phyloP scores from a whole-genome alignment of 106 monocot species.

The Agapanthus africanus region DNA sequence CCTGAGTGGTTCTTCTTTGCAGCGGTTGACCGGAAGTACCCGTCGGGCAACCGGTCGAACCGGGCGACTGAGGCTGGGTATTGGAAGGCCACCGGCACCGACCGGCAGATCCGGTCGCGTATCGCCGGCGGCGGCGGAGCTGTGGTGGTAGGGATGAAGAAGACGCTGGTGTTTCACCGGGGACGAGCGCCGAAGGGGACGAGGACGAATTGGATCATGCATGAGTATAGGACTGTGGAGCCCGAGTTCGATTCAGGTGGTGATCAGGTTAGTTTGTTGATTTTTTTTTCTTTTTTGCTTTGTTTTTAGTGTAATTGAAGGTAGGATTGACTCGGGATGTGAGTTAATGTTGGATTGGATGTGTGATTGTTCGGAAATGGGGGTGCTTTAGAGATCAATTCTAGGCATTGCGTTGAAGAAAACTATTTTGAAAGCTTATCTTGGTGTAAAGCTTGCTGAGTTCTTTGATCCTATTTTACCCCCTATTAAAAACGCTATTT shows the following conservation, averaged over 20 bases:
- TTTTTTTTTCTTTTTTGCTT: neutral
- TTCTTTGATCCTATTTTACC: too few relatives aligned
- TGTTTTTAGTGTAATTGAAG: too few relatives aligned
- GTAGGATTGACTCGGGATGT: too few relatives aligned
- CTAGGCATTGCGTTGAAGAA: too few relatives aligned
- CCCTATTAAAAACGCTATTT: too few relatives aligned
- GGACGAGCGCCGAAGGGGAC: slow-evolving; percentile 9
- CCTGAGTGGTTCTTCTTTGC: slow-evolving; percentile 20
- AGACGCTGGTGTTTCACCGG: slow-evolving; percentile 14
- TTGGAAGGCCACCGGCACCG: slow-evolving; percentile 20
- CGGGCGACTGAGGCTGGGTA: slow-evolving; percentile 15
- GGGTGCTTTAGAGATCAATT: too few relatives aligned
- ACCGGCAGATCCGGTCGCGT: slow-evolving; percentile 2
- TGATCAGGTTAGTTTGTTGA: slow-evolving; percentile 11
- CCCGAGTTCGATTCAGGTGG: slow-evolving; percentile 13
- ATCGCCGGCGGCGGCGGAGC: neutral
- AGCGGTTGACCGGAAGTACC: slow-evolving; percentile 13
- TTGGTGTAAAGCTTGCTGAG: too few relatives aligned
- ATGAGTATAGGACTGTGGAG: slow-evolving; percentile 16
- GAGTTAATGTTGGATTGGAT: too few relatives aligned
- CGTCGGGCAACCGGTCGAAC: slow-evolving; percentile 11
- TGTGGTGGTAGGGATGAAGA: slow-evolving; percentile 11
- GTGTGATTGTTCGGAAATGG: too few relatives aligned
- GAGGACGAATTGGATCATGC: slow-evolving; percentile 14
- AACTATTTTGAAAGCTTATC: too few relatives aligned